Base-by-base conservation (phyloP, 805 yeast species). In the Lipomyces lipofer region DNA sequence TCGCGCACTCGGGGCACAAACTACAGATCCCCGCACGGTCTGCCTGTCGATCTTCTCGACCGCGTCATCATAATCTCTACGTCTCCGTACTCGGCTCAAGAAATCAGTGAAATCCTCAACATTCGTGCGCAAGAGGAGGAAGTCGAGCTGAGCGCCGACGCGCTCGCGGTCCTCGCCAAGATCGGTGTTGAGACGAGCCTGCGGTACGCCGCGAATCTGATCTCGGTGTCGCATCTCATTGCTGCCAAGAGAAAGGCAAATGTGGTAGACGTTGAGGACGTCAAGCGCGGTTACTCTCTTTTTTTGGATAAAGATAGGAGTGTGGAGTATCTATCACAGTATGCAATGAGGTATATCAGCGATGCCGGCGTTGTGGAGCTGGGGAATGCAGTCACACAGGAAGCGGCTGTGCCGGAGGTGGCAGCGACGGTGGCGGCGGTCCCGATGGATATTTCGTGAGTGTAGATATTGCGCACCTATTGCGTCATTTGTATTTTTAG, bases 51-150 rank as follows among this genome's bases (percentile, higher is more conserved):
- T 76, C 77, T 94, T 65, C 83, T 94, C 65, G 99, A 94, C 73
- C 82, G 99, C 70, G 81, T 95, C 32, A 86, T 94, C 63, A 94
- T 94, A 59, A 89, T 94, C 61, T 90, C 94, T 67, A 95, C 99
- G 1, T 72, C 80, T 15, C 76, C 81, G 43, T 94, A 94, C 75
- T 76, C 78, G 55, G 82, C 81, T 54, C 91, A 88, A 56, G 99
- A 94, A 71, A 86, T 92, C 66, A 81, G 85, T 66, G 83, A 90
- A 47, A 94, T 94, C 66, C 75, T 94, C 59, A 77, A 87, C 28
- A 94, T 92, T 65, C 83, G 99, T 67, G 89, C 97, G 1, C 87
- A 84, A 65, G 96, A 90, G 68, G 99, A 94, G 72, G 97, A 91
- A 67, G 91, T 88, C 47, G 94, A 88, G 62, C 74, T 94, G 59